phyloP scores from a whole-genome alignment of 345 rosid species.

The Xanthoceras sorbifolium region DNA sequence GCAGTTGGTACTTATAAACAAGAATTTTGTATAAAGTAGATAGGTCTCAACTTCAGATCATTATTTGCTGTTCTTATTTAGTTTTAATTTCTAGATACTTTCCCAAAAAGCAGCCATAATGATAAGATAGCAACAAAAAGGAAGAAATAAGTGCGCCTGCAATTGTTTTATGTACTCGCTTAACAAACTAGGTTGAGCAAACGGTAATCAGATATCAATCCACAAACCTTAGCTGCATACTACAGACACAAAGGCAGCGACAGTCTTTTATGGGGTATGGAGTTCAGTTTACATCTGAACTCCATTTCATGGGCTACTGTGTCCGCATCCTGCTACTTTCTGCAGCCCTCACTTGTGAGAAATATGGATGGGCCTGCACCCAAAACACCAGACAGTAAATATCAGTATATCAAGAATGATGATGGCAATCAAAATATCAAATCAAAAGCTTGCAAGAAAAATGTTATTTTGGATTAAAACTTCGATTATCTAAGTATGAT shows the following conservation, averaged over 20 bases:
- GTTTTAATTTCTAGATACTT: neutral
- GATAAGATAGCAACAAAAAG: neutral
- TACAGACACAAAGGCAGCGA: neutral
- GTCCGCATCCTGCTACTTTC: constrained; percentile 83
- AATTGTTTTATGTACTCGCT: neutral
- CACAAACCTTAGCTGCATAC: constrained; percentile 17
- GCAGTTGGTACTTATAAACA: neutral
- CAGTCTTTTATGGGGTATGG: neutral
- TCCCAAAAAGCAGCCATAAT: neutral
- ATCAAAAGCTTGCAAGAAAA: neutral
- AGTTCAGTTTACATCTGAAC: constrained; percentile 9
- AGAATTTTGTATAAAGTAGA: neutral
- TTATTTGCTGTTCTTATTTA: neutral
- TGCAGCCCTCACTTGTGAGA: constrained; percentile 92
- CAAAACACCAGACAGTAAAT: neutral
- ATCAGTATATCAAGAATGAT: neutral
- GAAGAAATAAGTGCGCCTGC: neutral
- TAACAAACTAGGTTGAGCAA: neutral
- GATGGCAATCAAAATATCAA: neutral
- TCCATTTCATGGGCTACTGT: constrained; percentile 28
- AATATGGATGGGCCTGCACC: constrained; percentile 74
- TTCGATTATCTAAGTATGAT: too few relatives aligned
- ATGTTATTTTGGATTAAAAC: neutral
- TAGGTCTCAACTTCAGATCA: neutral
- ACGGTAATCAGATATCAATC: constrained; percentile 7